Percentiles rank a stretch among this genome's conserved stretches.
These are phyloP conservation scores for Vaccinium corymbosum DNA, from an alignment of 148 eudicot species.

Conservation along the genomic window DNA sequence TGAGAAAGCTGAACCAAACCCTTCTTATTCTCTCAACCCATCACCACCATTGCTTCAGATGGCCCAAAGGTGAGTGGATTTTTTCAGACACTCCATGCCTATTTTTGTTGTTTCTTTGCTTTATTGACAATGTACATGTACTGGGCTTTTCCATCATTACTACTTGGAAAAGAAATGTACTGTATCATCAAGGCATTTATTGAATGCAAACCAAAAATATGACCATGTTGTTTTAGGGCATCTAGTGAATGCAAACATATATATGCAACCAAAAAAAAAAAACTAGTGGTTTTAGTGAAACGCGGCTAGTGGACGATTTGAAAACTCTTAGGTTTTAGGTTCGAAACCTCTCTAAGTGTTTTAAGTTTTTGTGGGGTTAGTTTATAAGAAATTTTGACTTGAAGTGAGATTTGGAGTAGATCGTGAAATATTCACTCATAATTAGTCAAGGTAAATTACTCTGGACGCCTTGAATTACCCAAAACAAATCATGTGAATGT, in stretches of 20 bases:
- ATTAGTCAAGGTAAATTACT: no score
- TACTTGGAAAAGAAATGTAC: slow-evolving; percentile 1
- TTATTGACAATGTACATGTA: background rate
- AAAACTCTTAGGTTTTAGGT: background rate
- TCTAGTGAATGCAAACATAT: slow-evolving; percentile 8
- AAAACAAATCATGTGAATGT: no score
- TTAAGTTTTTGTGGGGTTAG: no score
- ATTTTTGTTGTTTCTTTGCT: background rate
- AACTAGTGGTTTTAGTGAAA: no score
- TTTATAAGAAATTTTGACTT: no score
- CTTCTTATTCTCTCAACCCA: slow-evolving; percentile 33
- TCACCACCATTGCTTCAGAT: slow-evolving; percentile 29
- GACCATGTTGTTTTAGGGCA: background rate
- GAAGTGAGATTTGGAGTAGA: no score
- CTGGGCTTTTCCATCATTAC: slow-evolving; percentile 11
- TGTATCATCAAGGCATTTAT: background rate
- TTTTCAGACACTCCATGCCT: background rate
- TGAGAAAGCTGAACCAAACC: slow-evolving; percentile 40
- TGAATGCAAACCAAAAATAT: background rate
- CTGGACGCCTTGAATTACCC: no score
- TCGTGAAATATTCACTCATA: no score
- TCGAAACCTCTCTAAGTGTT: background rate
- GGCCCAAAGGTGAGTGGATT: slow-evolving; percentile 29
- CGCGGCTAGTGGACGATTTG: background rate
- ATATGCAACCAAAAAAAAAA: background rate